Evolutionary conservation across 176 grass and related monocot genomes (phyloP).

Genomic region (Bolboschoenus planiculmis): DNA sequence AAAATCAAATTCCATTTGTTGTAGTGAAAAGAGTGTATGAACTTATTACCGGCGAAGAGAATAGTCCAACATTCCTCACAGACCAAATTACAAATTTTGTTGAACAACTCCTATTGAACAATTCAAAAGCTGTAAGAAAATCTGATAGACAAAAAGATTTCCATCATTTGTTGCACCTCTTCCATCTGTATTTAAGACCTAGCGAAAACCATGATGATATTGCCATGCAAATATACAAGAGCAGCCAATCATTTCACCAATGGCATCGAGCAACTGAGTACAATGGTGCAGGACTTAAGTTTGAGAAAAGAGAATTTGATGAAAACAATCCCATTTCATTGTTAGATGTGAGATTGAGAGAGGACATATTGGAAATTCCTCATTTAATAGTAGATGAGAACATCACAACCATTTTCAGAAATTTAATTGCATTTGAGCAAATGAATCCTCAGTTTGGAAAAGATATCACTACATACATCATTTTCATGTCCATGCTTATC

Average conservation of each 20-base stretch:
- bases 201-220: neutral
- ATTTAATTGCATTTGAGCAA: neutral
- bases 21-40: neutral
- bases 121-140: neutral
- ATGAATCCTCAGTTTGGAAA: neutral
- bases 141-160: neutral
- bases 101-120: neutral
- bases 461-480: neutral
- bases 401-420: neutral
- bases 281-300: neutral
- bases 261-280: neutral
- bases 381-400: neutral
- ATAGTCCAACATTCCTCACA: neutral
- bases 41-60: neutral
- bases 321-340: neutral
- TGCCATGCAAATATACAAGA: neutral
- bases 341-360: neutral
- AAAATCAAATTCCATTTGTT: neutral
- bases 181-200: neutral
- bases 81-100: neutral
- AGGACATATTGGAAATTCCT: neutral
- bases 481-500: neutral
- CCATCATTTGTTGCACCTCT: neutral
- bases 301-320: neutral
- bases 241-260: neutral